Evolutionary conservation across 2,329 filamentous ascomycete species (phyloP).

Genomic region (Diaporthe citrichinensis): DNA sequence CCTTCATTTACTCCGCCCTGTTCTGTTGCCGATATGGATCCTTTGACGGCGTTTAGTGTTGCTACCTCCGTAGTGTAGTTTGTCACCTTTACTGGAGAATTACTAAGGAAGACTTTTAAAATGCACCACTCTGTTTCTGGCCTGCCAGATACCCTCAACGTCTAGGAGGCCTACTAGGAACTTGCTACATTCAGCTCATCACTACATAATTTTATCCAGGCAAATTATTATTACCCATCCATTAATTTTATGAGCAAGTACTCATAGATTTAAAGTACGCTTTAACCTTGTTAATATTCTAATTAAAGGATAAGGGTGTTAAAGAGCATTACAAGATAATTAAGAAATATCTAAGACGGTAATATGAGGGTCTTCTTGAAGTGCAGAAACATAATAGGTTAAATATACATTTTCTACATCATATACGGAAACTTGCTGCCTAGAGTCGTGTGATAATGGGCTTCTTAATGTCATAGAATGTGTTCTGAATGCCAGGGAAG

Average conservation of each 20-base stretch:
- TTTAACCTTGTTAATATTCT: not conserved
- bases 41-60: not conserved
- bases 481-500: too few relatives aligned
- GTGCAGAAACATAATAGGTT: not conserved
- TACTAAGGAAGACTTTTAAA: not conserved
- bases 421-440: too few relatives aligned
- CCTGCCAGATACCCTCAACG: not conserved
- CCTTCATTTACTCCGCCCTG: too few relatives aligned
- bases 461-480: too few relatives aligned
- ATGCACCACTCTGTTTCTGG: not conserved
- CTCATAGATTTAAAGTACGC: constrained; percentile 4
- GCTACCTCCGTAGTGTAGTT: not conserved
- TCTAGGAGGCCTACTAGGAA: not conserved
- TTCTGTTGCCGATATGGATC: not conserved
- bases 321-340: not conserved
- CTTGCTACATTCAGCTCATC: not conserved
- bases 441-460: too few relatives aligned
- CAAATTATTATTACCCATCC: too few relatives aligned
- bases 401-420: not conserved
- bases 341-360: not conserved
- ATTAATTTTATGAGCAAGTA: not conserved
- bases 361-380: not conserved
- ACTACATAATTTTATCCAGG: not conserved
- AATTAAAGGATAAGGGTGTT: not conserved
- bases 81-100: not conserved